These are phyloP conservation scores for Boletus subcaerulescens DNA, from an alignment of 768 basidiomycete species.

Conservation along the genomic window DNA sequence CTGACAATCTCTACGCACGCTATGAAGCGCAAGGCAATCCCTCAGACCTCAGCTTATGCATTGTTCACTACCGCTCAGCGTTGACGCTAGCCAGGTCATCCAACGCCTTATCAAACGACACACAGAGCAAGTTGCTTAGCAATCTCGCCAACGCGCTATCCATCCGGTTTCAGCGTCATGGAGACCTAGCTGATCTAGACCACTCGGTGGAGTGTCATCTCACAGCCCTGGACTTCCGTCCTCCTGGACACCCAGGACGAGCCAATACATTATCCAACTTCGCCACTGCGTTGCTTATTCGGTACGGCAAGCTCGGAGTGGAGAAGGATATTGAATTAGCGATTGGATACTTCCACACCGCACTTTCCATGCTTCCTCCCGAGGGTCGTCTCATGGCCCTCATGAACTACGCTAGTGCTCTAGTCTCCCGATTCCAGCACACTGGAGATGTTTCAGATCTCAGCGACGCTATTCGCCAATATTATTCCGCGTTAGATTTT, in stretches of 20 bases:
- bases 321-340: constrained; percentile 30
- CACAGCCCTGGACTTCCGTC: constrained; percentile 26
- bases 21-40: constrained; percentile 17
- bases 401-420: constrained; percentile 31
- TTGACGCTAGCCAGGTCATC: constrained; percentile 21
- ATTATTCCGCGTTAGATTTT: constrained; percentile 18
- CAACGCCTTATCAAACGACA: constrained; percentile 16
- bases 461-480: constrained; percentile 23
- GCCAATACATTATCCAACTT: constrained; percentile 27
- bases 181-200: constrained; percentile 25
- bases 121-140: constrained; percentile 23
- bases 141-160: constrained; percentile 29
- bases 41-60: constrained; percentile 26
- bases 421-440: constrained; percentile 26
- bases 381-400: constrained; percentile 18
- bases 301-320: constrained; percentile 22
- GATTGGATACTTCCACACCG: constrained; percentile 22
- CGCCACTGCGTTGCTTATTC: constrained; percentile 27
- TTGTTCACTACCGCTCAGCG: constrained; percentile 27
- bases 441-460: constrained; percentile 22
- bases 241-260: constrained; percentile 25
- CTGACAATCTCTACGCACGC: constrained; percentile 25
- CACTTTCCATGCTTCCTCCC: constrained; percentile 18
- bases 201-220: constrained; percentile 28
- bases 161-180: constrained; percentile 26